Evolutionary conservation across 2,329 filamentous ascomycete genomes (phyloP).

Genomic region (Ophiocordyceps camponoti-saundersi): DNA sequence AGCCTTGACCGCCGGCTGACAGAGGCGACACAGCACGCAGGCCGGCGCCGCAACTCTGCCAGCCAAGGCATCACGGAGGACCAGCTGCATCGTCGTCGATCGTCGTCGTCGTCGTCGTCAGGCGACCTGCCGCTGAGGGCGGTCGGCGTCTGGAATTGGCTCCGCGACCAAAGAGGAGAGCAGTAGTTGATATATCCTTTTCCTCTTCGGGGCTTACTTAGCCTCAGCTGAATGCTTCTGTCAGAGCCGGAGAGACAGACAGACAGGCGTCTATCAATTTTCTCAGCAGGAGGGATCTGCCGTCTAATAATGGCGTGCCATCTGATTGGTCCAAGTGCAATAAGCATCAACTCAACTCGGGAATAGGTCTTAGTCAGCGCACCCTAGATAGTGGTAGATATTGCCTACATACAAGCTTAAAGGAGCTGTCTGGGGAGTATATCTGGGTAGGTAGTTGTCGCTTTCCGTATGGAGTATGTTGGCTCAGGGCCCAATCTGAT

Average conservation of each 20-base stretch:
- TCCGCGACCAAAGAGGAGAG: too few relatives aligned
- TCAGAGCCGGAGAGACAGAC: not conserved
- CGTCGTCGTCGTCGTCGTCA: not conserved
- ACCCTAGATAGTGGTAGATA: too few relatives aligned
- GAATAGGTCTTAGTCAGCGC: too few relatives aligned
- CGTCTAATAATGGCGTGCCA: not conserved
- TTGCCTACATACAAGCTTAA: too few relatives aligned
- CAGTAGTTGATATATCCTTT: too few relatives aligned
- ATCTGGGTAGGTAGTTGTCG: too few relatives aligned
- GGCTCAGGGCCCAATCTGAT: too few relatives aligned
- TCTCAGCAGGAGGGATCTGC: not conserved
- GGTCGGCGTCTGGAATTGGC: too few relatives aligned
- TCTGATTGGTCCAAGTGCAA: not conserved
- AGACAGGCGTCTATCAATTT: not conserved
- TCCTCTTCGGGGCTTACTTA: too few relatives aligned
- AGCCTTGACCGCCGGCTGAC: conserved; percentile 12
- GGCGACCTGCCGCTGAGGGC: not conserved
- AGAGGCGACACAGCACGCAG: conserved; percentile 14
- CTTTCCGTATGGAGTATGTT: too few relatives aligned
- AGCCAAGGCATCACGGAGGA: conserved; percentile 24
- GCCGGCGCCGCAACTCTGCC: conserved; percentile 11
- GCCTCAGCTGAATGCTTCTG: not conserved
- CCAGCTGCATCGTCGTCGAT: conserved; percentile 39
- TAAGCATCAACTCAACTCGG: too few relatives aligned
- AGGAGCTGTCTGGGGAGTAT: too few relatives aligned